These are phyloP conservation scores for Gossypium aridum DNA, from an alignment of 441 rosid genomes.

Conservation along the genomic window DNA sequence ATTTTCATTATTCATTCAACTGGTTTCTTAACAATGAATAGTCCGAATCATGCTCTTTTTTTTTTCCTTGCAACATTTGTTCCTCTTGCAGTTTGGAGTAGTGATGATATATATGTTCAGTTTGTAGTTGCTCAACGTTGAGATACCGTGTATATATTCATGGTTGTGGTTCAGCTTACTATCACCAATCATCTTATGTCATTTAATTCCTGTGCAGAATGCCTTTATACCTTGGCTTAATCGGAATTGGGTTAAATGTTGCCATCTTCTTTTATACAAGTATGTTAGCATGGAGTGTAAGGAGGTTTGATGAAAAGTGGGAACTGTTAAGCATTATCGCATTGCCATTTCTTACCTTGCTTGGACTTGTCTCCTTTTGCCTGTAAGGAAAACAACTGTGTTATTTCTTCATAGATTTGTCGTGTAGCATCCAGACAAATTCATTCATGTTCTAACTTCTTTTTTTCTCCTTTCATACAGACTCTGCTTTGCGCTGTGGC, in stretches of 20 bases:
- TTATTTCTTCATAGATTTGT: constrained; percentile 9
- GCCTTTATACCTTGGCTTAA: constrained; percentile 79
- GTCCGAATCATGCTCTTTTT: not conserved
- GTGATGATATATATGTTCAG: too few species aligned
- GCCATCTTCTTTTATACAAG: constrained; percentile 76
- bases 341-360: constrained; percentile 73
- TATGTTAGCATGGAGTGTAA: constrained; percentile 65
- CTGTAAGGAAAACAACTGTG: constrained; percentile 45
- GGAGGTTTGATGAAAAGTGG: constrained; percentile 92
- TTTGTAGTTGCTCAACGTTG: constrained; percentile 7
- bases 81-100: not conserved
- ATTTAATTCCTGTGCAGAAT: constrained; percentile 43
- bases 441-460: constrained; percentile 15
- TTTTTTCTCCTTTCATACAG: constrained; percentile 27
- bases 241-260: constrained; percentile 59
- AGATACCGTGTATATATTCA: not conserved
- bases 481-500: constrained; percentile 84
- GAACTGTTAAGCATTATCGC: constrained; percentile 68
- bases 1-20: not conserved
- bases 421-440: constrained; percentile 3
- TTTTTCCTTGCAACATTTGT: not conserved
- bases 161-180: constrained; percentile 5
- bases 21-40: not conserved
- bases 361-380: constrained; percentile 84
- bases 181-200: constrained; percentile 1